Evolutionary conservation across 495 filamentous ascomycete genomes (phyloP), one percentile per base, ranked within the genome.

Genomic region (Penicillium bialowiezense): DNA sequence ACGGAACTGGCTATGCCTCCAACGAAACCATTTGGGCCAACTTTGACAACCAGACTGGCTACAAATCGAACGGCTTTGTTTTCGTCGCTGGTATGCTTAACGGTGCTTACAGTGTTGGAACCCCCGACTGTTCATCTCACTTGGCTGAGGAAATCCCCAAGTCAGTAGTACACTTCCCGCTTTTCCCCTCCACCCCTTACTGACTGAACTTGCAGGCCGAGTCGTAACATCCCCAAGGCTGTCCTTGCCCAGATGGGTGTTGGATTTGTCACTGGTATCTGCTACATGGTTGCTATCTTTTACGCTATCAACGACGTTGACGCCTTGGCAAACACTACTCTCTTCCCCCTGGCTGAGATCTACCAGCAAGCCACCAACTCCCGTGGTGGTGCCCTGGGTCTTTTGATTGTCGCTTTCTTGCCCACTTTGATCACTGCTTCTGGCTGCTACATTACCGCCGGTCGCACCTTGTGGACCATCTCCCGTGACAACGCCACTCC

Each of bases 391-490:
- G 67, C 71, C 17, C 55, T 78, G 2, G 72, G 74, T 23, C 62
- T 78, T 5, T 70, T 92, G 20, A 73, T 91, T 54, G 76, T 93
- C 42, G 69, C 86, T 48, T 82, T 87, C 63, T 62, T 88, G 5
- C 79, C 83, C 1, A 82, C 82, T 13, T 54, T 86, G 45, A 73
- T 83, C 46, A 82, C 81, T 48, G 70, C 74, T 19, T 69, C 88
- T 40, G 89, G 87, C 12, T 85, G 82, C 28, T 82, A 86, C 31
- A 72, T 91, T 46, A 91, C 88, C 19, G 81, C 82, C 39, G 85
- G 88, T n/a, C 83, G 90, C n/a, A 85, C 83, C n/a, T 82, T 87
- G 54, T 95, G 89, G 89, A 84, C 88, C 2, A 77, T 95, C 10
- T 81, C 87, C 28, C 83, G 90, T 28, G 90, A 95, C 63, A 75